Conservation (phyloP, 192 early-diverging fungal genomes). For the Coemansia sp. region DNA sequence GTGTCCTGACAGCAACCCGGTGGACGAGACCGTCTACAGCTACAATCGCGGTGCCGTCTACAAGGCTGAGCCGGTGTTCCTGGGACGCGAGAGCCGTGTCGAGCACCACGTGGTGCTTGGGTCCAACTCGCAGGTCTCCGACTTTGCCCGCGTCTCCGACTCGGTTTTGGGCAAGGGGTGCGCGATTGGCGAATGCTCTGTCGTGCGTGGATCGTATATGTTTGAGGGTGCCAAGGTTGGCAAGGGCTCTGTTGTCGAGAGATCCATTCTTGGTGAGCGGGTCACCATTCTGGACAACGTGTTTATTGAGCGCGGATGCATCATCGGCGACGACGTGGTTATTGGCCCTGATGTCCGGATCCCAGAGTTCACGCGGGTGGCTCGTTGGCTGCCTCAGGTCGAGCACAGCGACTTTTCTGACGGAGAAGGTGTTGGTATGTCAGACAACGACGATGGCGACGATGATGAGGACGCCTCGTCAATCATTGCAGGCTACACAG, state of each 20-base stretch:
- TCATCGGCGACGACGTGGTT: conserved; percentile 65
- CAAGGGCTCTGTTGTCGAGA: conserved; percentile 64
- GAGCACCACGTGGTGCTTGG: conserved; percentile 85
- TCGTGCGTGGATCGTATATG: conserved; percentile 80
- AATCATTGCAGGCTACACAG: conserved; percentile 15
- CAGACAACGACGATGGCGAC: conserved; percentile 17
- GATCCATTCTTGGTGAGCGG: conserved; percentile 75
- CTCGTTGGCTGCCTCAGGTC: conserved; percentile 25
- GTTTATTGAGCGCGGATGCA: conserved; percentile 69
- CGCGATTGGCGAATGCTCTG: conserved; percentile 73
- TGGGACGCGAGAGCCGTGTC: conserved; percentile 66
- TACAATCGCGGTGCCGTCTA: conserved; percentile 81
- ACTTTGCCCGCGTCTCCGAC: conserved; percentile 66
- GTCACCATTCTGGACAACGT: conserved; percentile 68
- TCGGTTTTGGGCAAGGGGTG: conserved; percentile 86
- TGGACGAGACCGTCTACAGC: conserved; percentile 67
- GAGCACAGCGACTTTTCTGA: conserved; percentile 13
- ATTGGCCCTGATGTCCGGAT: conserved; percentile 75
- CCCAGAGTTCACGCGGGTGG: conserved; percentile 66
- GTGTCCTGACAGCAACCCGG: conserved; percentile 84
- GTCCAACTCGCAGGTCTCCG: conserved; percentile 69
- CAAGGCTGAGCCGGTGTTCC: conserved; percentile 71
- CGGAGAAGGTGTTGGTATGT: conserved; percentile 9
- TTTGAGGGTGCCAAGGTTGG: conserved; percentile 77
- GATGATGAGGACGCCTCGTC: conserved; percentile 43